phyloP scores from a whole-genome alignment of 257 asterid species.

The Solanum medicagineum region DNA sequence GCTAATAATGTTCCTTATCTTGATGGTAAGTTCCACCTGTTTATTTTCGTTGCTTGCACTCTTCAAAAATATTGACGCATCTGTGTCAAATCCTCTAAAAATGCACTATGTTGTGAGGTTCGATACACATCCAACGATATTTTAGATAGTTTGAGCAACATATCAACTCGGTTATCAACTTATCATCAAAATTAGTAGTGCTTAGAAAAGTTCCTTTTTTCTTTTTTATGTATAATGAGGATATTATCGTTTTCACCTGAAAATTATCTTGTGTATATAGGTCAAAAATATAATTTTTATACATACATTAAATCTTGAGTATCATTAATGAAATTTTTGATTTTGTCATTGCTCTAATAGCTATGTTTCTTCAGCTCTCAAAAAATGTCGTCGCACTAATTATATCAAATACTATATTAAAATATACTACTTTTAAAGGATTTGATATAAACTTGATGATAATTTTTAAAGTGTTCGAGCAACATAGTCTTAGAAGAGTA shows the following conservation, averaged over 20 bases:
- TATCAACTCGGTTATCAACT: neutral
- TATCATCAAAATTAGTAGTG: neutral
- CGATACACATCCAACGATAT: accelerated
- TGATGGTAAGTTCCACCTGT: slow-evolving; percentile 29
- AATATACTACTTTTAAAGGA: neutral
- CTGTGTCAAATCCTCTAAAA: neutral
- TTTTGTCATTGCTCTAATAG: neutral
- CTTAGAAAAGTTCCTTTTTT: no score
- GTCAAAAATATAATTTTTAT: neutral
- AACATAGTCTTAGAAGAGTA: neutral
- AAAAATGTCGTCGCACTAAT: neutral
- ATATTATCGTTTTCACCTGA: neutral
- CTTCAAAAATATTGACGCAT: neutral
- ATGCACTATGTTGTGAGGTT: neutral
- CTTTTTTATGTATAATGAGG: neutral
- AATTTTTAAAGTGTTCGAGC: neutral
- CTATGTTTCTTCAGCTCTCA: neutral
- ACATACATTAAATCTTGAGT: neutral
- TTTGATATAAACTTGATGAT: accelerated
- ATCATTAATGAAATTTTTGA: neutral
- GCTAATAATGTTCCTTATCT: slow-evolving; percentile 15
- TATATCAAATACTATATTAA: neutral
- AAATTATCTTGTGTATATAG: neutral
- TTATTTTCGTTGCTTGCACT: neutral
- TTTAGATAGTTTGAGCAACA: neutral